These are phyloP conservation scores for Cystobasidiaceae sp. DNA, from an alignment of 1,284 basidiomycete species.

Conservation along the genomic window DNA sequence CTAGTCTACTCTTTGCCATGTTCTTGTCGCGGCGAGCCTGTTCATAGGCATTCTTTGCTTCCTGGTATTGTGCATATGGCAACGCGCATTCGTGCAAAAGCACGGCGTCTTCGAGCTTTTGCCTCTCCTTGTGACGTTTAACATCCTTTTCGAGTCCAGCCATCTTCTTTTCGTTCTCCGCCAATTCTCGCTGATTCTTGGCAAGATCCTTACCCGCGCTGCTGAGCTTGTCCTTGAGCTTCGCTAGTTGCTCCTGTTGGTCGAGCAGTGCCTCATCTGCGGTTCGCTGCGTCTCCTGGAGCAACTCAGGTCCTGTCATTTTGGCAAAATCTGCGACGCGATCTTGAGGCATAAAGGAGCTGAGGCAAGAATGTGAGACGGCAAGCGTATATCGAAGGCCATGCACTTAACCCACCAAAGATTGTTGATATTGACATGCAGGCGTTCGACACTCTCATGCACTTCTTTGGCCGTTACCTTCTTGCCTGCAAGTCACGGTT, in stretches of 20 bases:
- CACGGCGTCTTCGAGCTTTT: constrained; percentile 62
- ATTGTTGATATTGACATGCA: constrained; percentile 89
- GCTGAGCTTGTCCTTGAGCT: constrained; percentile 40
- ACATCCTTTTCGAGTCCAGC: constrained; percentile 72
- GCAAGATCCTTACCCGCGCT: constrained; percentile 47
- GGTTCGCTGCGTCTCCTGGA: constrained; percentile 80
- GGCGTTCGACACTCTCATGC: constrained; percentile 60
- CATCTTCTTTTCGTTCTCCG: constrained; percentile 67
- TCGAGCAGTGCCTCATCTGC: constrained; percentile 68
- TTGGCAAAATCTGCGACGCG: constrained; percentile 90
- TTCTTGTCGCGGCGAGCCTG: constrained; percentile 56
- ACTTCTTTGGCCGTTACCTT: constrained; percentile 63
- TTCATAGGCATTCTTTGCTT: constrained; percentile 54
- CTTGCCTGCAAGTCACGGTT: constrained; percentile 62
- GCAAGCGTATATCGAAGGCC: not conserved
- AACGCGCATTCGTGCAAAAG: constrained; percentile 56
- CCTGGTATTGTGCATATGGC: constrained; percentile 63
- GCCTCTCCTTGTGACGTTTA: constrained; percentile 64
- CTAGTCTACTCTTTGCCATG: constrained; percentile 54
- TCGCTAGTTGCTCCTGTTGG: constrained; percentile 76
- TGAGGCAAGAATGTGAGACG: constrained; percentile 43
- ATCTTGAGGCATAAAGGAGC: constrained; percentile 95
- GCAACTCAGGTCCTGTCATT: constrained; percentile 75
- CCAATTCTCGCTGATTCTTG: constrained; percentile 54
- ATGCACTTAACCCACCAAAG: constrained; percentile 61